A percentile compares a stretch with the other conserved stretches of the same genome.
Conservation (phyloP, 495 filamentous ascomycete genomes). For the Diplogelasinospora grovesii region DNA sequence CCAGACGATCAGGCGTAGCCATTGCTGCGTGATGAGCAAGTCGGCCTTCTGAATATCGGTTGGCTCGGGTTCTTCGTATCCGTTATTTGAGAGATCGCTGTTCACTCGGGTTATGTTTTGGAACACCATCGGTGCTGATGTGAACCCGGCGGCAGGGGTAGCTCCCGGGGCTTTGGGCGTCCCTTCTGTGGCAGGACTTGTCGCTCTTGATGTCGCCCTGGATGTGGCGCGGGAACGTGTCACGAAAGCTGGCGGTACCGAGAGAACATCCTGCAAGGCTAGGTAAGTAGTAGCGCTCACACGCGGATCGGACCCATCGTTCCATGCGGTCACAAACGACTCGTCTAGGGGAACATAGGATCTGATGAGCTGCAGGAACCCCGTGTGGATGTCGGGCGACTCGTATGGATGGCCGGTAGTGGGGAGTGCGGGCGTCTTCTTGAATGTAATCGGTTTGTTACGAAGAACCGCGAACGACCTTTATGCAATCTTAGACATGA, state of each 20-base stretch:
- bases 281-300: conserved; percentile 38
- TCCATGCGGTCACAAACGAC: conserved; percentile 31
- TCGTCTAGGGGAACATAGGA: conserved; percentile 34
- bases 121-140: too few relatives aligned
- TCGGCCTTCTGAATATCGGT: conserved; percentile 53
- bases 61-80: conserved; percentile 33
- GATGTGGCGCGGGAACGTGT: too few relatives aligned
- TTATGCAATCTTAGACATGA: too few relatives aligned
- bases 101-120: too few relatives aligned
- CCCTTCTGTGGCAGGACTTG: too few relatives aligned
- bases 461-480: conserved; percentile 36
- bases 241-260: conserved; percentile 19
- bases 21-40: conserved; percentile 55
- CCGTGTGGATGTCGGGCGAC: conserved; percentile 41
- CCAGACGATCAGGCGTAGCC: conserved; percentile 57
- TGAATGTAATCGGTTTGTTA: conserved; percentile 50
- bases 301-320: conserved; percentile 18
- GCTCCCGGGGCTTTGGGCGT: too few relatives aligned
- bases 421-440: conserved; percentile 37
- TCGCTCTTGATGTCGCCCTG: too few relatives aligned
- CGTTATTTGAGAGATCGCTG: too few relatives aligned
- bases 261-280: conserved; percentile 34
- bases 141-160: too few relatives aligned
- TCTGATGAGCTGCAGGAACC: conserved; percentile 50
- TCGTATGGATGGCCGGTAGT: conserved; percentile 42